phyloP scores from a whole-genome alignment of 768 basidiomycete genomes.

The Imleria badia region DNA sequence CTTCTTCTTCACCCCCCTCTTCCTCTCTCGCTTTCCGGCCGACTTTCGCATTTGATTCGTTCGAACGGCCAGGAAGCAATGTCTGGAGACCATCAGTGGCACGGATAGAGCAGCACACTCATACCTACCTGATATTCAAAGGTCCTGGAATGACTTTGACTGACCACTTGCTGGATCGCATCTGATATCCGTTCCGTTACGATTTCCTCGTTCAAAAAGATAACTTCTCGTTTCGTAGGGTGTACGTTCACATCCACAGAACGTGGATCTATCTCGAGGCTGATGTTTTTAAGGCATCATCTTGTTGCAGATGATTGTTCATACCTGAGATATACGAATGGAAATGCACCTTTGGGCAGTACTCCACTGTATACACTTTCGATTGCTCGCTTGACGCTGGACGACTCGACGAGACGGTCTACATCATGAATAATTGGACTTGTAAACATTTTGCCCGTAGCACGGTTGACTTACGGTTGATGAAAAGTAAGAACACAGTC shows the following conservation, averaged over 20 bases:
- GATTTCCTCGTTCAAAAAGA: conserved; percentile 87
- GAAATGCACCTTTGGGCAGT: conserved; percentile 84
- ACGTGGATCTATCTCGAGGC: conserved; percentile 79
- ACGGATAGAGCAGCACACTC: neutral
- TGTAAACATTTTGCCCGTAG: neutral
- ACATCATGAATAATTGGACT: neutral
- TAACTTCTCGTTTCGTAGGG: conserved; percentile 95
- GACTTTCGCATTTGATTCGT: conserved; percentile 26
- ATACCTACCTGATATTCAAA: conserved; percentile 69
- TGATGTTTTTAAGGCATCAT: conserved; percentile 28
- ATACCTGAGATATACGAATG: conserved; percentile 95
- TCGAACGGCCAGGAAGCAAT: conserved; percentile 53
- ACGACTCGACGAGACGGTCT: conserved; percentile 94
- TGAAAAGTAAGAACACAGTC: conserved; percentile 83
- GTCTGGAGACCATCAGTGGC: conserved; percentile 41
- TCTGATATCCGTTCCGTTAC: conserved; percentile 79
- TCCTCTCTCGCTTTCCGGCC: conserved; percentile 40
- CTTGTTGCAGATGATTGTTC: conserved; percentile 2
- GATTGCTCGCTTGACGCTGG: conserved; percentile 80
- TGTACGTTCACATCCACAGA: conserved; percentile 97
- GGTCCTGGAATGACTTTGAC: conserved; percentile 60
- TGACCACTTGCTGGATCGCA: conserved; percentile 65
- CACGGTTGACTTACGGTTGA: conserved; percentile 70
- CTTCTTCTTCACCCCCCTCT: conserved; percentile 34
- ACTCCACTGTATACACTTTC: conserved; percentile 83